Base-by-base conservation (phyloP, 1,139 yeast genomes). In the Blastobotrys serpentis region DNA sequence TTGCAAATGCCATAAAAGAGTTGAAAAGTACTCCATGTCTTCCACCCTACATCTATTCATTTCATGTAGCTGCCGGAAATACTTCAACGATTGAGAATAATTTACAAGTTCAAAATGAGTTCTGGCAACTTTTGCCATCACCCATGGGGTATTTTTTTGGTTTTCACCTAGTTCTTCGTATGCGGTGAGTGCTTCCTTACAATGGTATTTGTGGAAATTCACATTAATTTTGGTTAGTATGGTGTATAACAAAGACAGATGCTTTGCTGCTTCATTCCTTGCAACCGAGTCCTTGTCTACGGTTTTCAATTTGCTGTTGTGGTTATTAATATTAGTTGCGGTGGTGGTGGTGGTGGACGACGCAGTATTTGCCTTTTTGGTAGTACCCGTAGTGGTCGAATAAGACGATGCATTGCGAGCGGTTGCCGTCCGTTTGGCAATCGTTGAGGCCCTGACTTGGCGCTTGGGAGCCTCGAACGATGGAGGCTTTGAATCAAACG, bases 11-110 rank as follows among this genome's bases (percentile, higher is more conserved):
- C 99, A 92, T 51, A 92, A 73, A 32, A 89, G 71, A 0, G 98
- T 92, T 1, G 96, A 87, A 62, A 80, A 89, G 60, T 83, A 81
- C 62, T 92, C 98, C 95, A 92, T 88, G 63, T 89, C 98, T 52
- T 81, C 82, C 22, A 84, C 65, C 49, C 98, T 73, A n/a, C 92
- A 85, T 40, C 94, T 78, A 66, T 89, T 96, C 19, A 82, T 53
- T 49, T 70, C 71, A 46, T 96, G 75, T 48, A 92, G 71, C 56
- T 75, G 75, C 25, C 72, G 69, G 60, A 86, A 92, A 58, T 77
- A 82, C 44, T 71, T 65, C 53, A 82, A 85, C 3, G 95, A 79
- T 64, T 84, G 86, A 51, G 81, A 82, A 66, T 92, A 92, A 63
- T 89, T 86, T 19, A 86, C 94, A 57, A 86, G 81, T 64, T 92